Evolutionary conservation across 352 stramenopile genomes (phyloP), one percentile per base, ranked within the genome.

Genomic region (Saprolegnia diclina): DNA sequence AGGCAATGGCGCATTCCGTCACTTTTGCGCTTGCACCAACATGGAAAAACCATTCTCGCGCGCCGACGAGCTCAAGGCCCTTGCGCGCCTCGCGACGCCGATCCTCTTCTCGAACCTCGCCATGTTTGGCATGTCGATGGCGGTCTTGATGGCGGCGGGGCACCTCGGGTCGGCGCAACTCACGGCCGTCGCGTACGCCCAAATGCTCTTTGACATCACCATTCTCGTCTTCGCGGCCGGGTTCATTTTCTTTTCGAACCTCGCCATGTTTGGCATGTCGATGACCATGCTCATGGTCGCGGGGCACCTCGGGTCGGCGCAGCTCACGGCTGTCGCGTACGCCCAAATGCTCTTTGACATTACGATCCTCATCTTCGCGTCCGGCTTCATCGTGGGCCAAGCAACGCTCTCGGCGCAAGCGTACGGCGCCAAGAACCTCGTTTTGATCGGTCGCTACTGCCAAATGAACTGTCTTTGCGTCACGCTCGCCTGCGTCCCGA

Each of bases 391-490:
- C 66, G 73, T 79, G 54, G 85, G 85, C 45, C 83, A 92, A 66
- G 95, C 89, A 65, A 73, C 83, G 54, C 79, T 96, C 22, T 90
- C 79, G 67, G 91, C 84, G 45, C 88, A 96, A 67, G 88, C 88
- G 19, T 91, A 92, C 53, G 88, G 88, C 19, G 85, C 86, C 56
- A 85, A 86, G 55, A 94, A 96, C 73, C 91, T 77, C 54, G 73
- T 85, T 16, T 56, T 94, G 24, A 65, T 91, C 24, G 79, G 75
- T 32, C 75, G 82, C 61, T 91, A 89, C 69, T 76, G 75, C 50
- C 75, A 88, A 74, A 72, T 88, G 64, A 88, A 79, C 52, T 73
- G 70, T 56, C 76, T 87, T 57, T 68, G 82, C 61, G 74, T 88
- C 46, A 87, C 83, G 24, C 38, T 91, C 61, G 71, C 78, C 6